phyloP scores from a whole-genome alignment of 2,329 filamentous ascomycete species.

The Tetracladium maxilliforme region DNA sequence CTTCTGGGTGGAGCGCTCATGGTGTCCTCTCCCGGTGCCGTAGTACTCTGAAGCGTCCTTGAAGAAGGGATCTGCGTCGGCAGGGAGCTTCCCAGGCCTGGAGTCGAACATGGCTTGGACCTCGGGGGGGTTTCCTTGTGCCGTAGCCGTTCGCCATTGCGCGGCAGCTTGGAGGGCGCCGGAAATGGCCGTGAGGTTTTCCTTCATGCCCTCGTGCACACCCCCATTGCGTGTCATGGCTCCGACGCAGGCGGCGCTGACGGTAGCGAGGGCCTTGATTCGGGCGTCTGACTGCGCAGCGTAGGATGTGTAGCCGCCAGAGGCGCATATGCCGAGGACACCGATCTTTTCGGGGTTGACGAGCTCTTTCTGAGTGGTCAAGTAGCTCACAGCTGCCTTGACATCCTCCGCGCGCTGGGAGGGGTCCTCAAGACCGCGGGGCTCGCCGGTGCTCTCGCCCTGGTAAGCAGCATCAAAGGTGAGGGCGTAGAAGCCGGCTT shows the following conservation, averaged over 20 bases:
- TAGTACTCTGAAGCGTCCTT: slow-evolving; percentile 10
- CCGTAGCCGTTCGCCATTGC: neutral
- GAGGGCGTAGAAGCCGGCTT: slow-evolving; percentile 16
- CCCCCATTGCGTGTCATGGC: slow-evolving; percentile 11
- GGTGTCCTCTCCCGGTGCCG: slow-evolving; percentile 7
- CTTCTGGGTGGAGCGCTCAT: slow-evolving; percentile 8
- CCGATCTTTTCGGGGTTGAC: slow-evolving; percentile 19
- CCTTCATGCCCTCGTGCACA: slow-evolving; percentile 1
- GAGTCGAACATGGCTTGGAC: neutral
- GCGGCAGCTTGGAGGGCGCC: slow-evolving; percentile 1
- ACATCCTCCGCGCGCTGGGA: slow-evolving; percentile 20
- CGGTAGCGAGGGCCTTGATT: slow-evolving; percentile 20
- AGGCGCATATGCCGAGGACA: slow-evolving; percentile 21
- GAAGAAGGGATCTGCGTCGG: slow-evolving; percentile 1
- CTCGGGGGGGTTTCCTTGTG: slow-evolving; percentile 1
- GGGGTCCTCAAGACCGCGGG: slow-evolving; percentile 21
- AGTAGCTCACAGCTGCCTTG: slow-evolving; percentile 17
- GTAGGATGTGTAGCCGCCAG: slow-evolving; percentile 18
- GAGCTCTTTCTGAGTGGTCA: slow-evolving; percentile 11
- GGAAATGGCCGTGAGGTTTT: slow-evolving; percentile 1
- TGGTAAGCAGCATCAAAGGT: slow-evolving; percentile 22
- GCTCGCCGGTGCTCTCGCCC: slow-evolving; percentile 18
- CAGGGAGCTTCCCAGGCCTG: slow-evolving; percentile 1
- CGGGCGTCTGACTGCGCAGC: slow-evolving; percentile 20
- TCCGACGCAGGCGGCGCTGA: slow-evolving; percentile 16